phyloP scores from a whole-genome alignment of 208 protist genomes.

The Acanthamoeba divionensis region DNA sequence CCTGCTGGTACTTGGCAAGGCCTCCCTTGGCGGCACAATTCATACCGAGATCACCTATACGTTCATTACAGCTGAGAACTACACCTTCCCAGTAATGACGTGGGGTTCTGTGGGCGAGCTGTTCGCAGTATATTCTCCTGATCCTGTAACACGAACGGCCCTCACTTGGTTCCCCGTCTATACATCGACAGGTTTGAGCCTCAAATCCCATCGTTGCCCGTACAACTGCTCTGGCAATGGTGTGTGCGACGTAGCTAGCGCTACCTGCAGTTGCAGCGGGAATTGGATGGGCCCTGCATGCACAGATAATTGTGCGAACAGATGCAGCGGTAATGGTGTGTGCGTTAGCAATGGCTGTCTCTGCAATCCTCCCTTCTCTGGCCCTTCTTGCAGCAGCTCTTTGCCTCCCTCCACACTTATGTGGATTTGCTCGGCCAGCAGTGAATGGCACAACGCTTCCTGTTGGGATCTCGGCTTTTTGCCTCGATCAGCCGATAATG shows the following conservation, averaged over 20 bases:
- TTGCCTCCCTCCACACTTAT: not conserved
- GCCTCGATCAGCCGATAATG: not conserved
- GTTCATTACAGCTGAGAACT: not conserved
- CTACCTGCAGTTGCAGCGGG: not conserved
- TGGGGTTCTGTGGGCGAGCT: not conserved
- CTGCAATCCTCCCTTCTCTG: not conserved
- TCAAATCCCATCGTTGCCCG: not conserved
- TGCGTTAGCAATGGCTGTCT: slow-evolving; percentile 11
- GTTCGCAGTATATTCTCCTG: not conserved
- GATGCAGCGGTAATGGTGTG: not conserved
- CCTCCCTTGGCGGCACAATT: not conserved
- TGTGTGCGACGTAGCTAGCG: not conserved
- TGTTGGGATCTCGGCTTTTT: not conserved
- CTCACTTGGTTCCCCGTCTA: not conserved
- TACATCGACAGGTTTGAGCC: not conserved
- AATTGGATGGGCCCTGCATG: slow-evolving; percentile 9
- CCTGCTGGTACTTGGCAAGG: not conserved
- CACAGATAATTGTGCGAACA: not conserved
- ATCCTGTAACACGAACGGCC: not conserved
- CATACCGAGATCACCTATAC: not conserved
- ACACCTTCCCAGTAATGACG: not conserved
- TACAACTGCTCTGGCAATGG: slow-evolving; percentile 23
- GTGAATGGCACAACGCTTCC: not conserved
- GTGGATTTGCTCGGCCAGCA: not conserved
- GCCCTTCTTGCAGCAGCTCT: not conserved